Conservation (phyloP, 2,329 filamentous ascomycete species). For the Tolypocladium ophioglossoides region DNA sequence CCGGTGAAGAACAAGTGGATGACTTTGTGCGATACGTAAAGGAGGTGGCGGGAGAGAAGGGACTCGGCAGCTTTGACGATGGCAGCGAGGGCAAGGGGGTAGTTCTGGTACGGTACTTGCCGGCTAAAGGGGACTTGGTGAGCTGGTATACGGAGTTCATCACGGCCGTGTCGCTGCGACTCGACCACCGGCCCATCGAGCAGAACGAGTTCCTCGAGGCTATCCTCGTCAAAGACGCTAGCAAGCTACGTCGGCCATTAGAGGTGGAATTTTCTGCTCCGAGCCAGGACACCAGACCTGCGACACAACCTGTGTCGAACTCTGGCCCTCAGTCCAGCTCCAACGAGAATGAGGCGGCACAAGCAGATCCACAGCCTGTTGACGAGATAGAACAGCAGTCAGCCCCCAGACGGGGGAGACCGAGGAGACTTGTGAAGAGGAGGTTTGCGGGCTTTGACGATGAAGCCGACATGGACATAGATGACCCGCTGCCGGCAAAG, state of each 20-base stretch:
- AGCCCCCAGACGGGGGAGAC: slow-evolving; percentile 11
- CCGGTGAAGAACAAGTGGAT: slow-evolving; percentile 54
- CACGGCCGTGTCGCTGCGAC: slow-evolving; percentile 54
- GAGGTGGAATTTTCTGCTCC: slow-evolving; percentile 30
- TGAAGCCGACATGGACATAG: slow-evolving; percentile 28
- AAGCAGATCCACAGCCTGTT: slow-evolving; percentile 4
- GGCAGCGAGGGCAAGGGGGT: slow-evolving; percentile 59
- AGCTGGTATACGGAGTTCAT: slow-evolving; percentile 64
- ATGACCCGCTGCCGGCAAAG: slow-evolving; percentile 9
- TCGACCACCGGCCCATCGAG: slow-evolving; percentile 75
- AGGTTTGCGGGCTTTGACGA: slow-evolving; percentile 65
- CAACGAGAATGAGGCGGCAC: slow-evolving; percentile 1
- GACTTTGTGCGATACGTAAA: slow-evolving; percentile 74
- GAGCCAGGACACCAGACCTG: slow-evolving; percentile 9
- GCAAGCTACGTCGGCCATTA: slow-evolving; percentile 57
- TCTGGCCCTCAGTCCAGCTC: slow-evolving; percentile 1
- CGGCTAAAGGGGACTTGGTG: slow-evolving; percentile 40
- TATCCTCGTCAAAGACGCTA: slow-evolving; percentile 72
- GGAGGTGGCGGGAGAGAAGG: slow-evolving; percentile 63
- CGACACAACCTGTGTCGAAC: slow-evolving; percentile 1
- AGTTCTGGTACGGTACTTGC: slow-evolving; percentile 64
- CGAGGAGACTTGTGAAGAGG: slow-evolving; percentile 32
- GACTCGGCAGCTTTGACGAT: slow-evolving; percentile 51
- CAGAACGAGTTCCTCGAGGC: slow-evolving; percentile 89
- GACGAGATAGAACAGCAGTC: slow-evolving; percentile 11